Conservation (phyloP, 2,329 filamentous ascomycete genomes). For the Penicillium sp. region DNA sequence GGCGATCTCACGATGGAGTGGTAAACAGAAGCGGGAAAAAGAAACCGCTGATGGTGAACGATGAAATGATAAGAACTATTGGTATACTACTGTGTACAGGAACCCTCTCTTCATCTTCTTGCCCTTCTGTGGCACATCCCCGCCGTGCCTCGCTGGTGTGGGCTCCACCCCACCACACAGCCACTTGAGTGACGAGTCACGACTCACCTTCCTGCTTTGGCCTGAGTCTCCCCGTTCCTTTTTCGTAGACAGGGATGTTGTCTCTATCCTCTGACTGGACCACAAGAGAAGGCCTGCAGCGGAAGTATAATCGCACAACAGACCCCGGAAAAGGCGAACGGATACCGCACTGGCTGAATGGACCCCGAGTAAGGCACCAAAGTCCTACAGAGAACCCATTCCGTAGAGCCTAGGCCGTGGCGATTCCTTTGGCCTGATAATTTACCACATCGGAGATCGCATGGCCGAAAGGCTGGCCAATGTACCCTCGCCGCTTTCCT, state of each 20-base stretch:
- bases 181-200: conserved; percentile 19
- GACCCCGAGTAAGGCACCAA: neutral
- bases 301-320: neutral
- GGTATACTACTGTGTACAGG: conserved; percentile 16
- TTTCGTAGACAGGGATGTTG: conserved; percentile 5
- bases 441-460: conserved; percentile 50
- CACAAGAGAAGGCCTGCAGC: neutral
- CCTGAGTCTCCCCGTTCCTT: neutral
- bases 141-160: neutral
- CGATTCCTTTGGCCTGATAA: neutral
- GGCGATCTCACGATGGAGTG: neutral
- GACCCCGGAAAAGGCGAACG: neutral
- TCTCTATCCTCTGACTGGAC: conserved; percentile 1
- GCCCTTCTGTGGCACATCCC: conserved; percentile 1
- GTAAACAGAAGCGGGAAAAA: neutral
- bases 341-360: neutral
- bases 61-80: conserved; percentile 1
- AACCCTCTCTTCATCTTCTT: conserved; percentile 11
- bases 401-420: neutral
- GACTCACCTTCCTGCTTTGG: conserved; percentile 16
- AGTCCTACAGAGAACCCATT: neutral
- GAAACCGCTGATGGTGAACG: neutral
- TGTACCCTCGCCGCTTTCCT: conserved; percentile 47
- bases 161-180: conserved; percentile 12
- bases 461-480: conserved; percentile 50